Percentiles rank a stretch among this genome's conserved stretches.
phyloP scores from a whole-genome alignment of 345 rosid genomes.

The Leavenworthia alabamica region DNA sequence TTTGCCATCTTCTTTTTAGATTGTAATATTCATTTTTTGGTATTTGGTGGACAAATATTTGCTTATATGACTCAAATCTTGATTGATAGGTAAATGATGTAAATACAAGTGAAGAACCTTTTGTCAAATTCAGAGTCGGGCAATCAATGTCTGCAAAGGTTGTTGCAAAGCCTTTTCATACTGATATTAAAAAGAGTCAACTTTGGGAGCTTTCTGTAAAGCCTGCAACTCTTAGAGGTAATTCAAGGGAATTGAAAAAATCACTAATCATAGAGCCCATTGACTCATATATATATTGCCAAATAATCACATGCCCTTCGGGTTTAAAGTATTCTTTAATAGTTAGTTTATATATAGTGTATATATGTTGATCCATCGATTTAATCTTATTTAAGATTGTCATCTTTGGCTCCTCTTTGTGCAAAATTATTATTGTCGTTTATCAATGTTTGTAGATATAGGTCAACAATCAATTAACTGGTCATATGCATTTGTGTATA shows the following conservation, averaged over 20 bases:
- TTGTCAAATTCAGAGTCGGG: conserved; percentile 66
- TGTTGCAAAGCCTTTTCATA: conserved; percentile 47
- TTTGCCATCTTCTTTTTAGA: conserved; percentile 11
- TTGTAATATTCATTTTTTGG: conserved; percentile 1
- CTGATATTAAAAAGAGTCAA: conserved; percentile 42
- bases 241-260: not conserved
- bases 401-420: not conserved
- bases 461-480: not conserved
- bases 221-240: conserved; percentile 62
- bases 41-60: not conserved
- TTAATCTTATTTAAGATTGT: not conserved
- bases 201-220: conserved; percentile 85
- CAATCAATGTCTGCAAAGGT: conserved; percentile 77
- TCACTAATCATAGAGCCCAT: not conserved
- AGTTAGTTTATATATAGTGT: not conserved
- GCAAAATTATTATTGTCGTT: not conserved
- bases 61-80: conserved; percentile 20
- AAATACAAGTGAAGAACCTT: conserved; percentile 47
- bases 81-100: conserved; percentile 52
- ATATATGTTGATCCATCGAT: not conserved
- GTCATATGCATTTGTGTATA: conserved; percentile 12
- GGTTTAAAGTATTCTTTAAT: not conserved
- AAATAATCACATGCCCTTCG: conserved; percentile 1
- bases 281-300: not conserved
- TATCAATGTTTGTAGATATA: not conserved